Conservation (phyloP, 768 basidiomycete genomes). For the Pleurotus eryngii region DNA sequence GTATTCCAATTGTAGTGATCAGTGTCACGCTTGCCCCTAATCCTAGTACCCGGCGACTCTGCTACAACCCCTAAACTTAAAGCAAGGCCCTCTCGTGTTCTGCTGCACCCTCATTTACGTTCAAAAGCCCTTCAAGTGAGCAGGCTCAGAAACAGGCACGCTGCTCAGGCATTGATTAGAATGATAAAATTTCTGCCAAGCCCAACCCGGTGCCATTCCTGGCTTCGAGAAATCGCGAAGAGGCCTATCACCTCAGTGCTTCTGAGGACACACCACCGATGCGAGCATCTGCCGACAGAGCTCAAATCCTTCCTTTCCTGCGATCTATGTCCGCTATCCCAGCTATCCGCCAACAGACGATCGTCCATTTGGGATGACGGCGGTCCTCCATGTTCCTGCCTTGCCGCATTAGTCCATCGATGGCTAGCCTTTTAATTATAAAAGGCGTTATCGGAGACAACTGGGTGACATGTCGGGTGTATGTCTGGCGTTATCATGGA, state of each 20-base stretch:
- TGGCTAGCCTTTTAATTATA: not conserved
- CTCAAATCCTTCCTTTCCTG: constrained; percentile 1
- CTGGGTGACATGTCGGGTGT: not conserved
- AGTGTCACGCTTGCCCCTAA: not conserved
- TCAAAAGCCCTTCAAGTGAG: not conserved
- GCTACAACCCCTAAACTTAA: not conserved
- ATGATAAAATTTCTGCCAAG: not conserved
- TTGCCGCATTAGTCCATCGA: not conserved
- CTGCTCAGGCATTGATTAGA: too few species aligned
- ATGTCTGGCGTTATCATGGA: not conserved
- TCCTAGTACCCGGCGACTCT: not conserved
- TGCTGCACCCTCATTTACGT: not conserved
- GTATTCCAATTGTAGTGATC: constrained; percentile 8
- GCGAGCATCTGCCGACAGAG: not conserved
- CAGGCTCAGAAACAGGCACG: too few species aligned
- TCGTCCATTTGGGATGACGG: not conserved
- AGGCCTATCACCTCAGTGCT: not conserved
- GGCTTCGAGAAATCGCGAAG: too few species aligned
- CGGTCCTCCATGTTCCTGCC: constrained; percentile 3
- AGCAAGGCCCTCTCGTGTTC: constrained; percentile 3
- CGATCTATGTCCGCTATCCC: constrained; percentile 5
- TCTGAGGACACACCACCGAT: not conserved
- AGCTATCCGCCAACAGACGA: not conserved
- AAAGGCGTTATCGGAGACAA: not conserved
- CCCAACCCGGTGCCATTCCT: not conserved